Evolutionary conservation across 1,139 yeast species (phyloP).

Genomic region (Pichia sp.): DNA sequence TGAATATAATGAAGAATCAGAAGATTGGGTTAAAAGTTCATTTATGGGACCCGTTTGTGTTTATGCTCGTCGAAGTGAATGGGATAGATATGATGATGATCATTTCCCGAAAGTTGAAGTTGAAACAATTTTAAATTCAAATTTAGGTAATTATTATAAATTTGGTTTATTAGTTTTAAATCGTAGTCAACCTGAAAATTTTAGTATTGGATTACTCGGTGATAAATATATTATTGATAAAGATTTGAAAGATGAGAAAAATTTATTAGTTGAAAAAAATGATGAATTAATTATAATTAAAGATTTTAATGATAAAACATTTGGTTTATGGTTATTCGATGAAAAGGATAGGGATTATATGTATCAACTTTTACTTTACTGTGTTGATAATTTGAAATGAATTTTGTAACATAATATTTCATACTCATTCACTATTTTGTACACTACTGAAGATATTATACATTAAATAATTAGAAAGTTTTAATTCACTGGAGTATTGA

Average conservation of each 20-base stretch:
- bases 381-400: slow-evolving; percentile 31
- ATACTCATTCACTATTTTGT: not conserved
- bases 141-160: slow-evolving; percentile 41
- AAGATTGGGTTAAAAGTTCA: slow-evolving; percentile 77
- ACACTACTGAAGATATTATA: slow-evolving; percentile 1
- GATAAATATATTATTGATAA: slow-evolving; percentile 34
- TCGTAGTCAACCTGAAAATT: slow-evolving; percentile 67
- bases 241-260: slow-evolving; percentile 40
- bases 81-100: slow-evolving; percentile 14
- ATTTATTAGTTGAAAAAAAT: slow-evolving; percentile 70
- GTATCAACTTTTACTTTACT: slow-evolving; percentile 47
- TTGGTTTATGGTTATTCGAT: slow-evolving; percentile 84
- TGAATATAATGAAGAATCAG: slow-evolving; percentile 51
- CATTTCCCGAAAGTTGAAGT: slow-evolving; percentile 12
- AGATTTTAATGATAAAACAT: slow-evolving; percentile 68
- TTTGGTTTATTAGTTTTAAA: slow-evolving; percentile 77
- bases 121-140: slow-evolving; percentile 10
- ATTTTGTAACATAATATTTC: too few relatives aligned
- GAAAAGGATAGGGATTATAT: slow-evolving; percentile 64
- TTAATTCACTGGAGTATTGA: slow-evolving; percentile 2
- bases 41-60: slow-evolving; percentile 77
- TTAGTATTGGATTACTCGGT: slow-evolving; percentile 71
- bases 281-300: slow-evolving; percentile 77
- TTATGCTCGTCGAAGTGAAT: slow-evolving; percentile 37
- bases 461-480: not conserved